A percentile compares a stretch with the other conserved stretches of the same genome.
Evolutionary conservation across 2,329 filamentous ascomycete genomes (phyloP).

Genomic region (Neofusicoccum parvum): DNA sequence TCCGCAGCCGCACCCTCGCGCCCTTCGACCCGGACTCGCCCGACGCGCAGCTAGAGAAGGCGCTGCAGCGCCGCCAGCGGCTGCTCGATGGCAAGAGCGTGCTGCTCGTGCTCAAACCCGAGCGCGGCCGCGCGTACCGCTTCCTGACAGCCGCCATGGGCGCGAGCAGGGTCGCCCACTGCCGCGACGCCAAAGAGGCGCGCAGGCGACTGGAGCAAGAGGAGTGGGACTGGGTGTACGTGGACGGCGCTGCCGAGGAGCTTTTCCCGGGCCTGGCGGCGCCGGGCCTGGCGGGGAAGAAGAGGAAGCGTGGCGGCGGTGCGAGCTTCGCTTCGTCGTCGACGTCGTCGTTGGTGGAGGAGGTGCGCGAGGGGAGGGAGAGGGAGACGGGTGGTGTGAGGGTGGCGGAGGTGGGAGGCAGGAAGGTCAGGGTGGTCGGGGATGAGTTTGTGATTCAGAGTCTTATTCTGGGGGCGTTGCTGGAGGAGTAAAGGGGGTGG

Average conservation of each 20-base stretch:
- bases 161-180: slow-evolving; percentile 66
- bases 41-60: slow-evolving; percentile 32
- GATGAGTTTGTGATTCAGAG: slow-evolving; percentile 92
- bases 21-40: slow-evolving; percentile 62
- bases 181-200: slow-evolving; percentile 67
- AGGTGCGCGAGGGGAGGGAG: slow-evolving; percentile 36
- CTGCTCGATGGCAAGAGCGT: slow-evolving; percentile 68
- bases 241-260: slow-evolving; percentile 64
- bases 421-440: slow-evolving; percentile 68
- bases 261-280: slow-evolving; percentile 54
- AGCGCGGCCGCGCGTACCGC: slow-evolving; percentile 64
- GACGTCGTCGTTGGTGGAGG: background rate
- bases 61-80: slow-evolving; percentile 52
- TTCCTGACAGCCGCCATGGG: slow-evolving; percentile 82
- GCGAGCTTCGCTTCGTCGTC: background rate
- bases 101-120: slow-evolving; percentile 69
- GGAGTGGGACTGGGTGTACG: slow-evolving; percentile 78
- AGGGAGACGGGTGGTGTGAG: slow-evolving; percentile 35
- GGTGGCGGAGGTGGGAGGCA: slow-evolving; percentile 35
- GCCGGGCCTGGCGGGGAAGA: slow-evolving; percentile 34
- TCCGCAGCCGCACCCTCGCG: slow-evolving; percentile 71
- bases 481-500: slow-evolving; percentile 55
- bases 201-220: slow-evolving; percentile 58
- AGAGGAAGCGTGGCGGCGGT: slow-evolving; percentile 42
- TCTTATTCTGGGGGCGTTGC: slow-evolving; percentile 79